Conservation (phyloP, 495 filamentous ascomycete species). For the Massariosphaeria phaeospora region DNA sequence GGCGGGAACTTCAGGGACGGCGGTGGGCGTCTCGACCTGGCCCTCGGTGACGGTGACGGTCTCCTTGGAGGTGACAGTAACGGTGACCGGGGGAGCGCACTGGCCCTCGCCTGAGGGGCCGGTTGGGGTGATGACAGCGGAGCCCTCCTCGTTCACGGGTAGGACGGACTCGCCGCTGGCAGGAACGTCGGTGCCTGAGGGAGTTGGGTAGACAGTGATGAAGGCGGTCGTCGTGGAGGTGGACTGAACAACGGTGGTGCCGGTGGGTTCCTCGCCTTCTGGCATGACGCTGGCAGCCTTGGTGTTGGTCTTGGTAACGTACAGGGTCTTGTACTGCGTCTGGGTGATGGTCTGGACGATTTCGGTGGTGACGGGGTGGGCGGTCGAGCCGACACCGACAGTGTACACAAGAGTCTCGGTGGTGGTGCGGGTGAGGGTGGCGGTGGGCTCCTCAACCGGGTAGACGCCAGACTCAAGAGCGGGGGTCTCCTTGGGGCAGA, state of each 20-base stretch:
- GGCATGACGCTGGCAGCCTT: neutral
- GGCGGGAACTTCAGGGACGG: constrained; percentile 4
- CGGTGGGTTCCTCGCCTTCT: neutral
- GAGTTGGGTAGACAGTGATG: constrained; percentile 17
- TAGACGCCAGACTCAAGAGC: neutral
- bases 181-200: neutral
- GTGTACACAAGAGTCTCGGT: constrained; percentile 29
- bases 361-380: constrained; percentile 23
- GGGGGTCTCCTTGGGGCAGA: constrained; percentile 5
- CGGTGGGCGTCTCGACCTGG: constrained; percentile 6
- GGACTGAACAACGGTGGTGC: constrained; percentile 8
- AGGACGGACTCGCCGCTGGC: neutral
- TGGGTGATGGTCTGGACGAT: constrained; percentile 21
- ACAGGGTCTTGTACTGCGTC: constrained; percentile 29
- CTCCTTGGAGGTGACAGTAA: constrained; percentile 31
- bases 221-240: constrained; percentile 28
- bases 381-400: constrained; percentile 23
- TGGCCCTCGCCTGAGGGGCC: constrained; percentile 4
- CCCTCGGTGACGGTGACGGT: constrained; percentile 21
- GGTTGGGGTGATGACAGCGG: constrained; percentile 2
- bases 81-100: constrained; percentile 26
- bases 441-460: neutral
- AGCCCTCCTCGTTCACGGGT: neutral
- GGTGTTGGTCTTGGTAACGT: constrained; percentile 15
- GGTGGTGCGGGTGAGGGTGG: constrained; percentile 5